Evolutionary conservation across 2,329 filamentous ascomycete genomes (phyloP), one percentile per base, ranked within the genome.

Genomic region (Penicillium capsulatum): DNA sequence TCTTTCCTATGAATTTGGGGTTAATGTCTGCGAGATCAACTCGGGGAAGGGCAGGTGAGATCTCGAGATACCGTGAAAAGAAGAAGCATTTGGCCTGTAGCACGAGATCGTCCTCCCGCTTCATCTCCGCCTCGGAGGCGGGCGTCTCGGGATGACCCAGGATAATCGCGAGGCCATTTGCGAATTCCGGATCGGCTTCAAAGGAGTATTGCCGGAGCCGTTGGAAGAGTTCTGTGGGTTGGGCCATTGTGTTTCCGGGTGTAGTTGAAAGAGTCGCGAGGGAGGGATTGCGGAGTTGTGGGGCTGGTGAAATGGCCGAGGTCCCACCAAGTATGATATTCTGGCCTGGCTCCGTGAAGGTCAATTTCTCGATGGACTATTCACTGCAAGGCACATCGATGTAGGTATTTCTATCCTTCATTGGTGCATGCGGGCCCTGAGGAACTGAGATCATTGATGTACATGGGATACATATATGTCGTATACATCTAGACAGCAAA

Each of bases 51-150:
- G n/a, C 4, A 28, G 26, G 11, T 7, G 11, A 28, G 19, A 22
- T 5, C 9, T 6, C 26, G 5, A 4, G 26, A 35, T 59, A 70
- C 68, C 66, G 62, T 24, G 69, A 65, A 44, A 67, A 70, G 42
- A 71, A 73, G 51, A 72, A 73, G 47, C 68, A 72, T 56, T 70
- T 68, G 10, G 70, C 70, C 47, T 68, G 65, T 10, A 70, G 40
- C 10, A 71, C 64, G 17, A 72, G 57, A 39, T 68, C 67, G 35
- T 69, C 61, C 14, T 63, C 59, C 16, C 61, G 56, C 22, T 47
- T 50, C 17, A 70, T 53, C 47, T 71, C 68, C 11, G 55, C 57
- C 22, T 64, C 58, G 13, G 64, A 64, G 7, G 65, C 61, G 22
- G 64, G 62, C 1, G 50, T 62, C 26, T 58, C 58, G 8, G 64